A percentile compares a stretch with the other conserved stretches of the same genome.
Evolutionary conservation across 1,139 yeast genomes (phyloP).

Genomic region (Kodamaea derodonti): DNA sequence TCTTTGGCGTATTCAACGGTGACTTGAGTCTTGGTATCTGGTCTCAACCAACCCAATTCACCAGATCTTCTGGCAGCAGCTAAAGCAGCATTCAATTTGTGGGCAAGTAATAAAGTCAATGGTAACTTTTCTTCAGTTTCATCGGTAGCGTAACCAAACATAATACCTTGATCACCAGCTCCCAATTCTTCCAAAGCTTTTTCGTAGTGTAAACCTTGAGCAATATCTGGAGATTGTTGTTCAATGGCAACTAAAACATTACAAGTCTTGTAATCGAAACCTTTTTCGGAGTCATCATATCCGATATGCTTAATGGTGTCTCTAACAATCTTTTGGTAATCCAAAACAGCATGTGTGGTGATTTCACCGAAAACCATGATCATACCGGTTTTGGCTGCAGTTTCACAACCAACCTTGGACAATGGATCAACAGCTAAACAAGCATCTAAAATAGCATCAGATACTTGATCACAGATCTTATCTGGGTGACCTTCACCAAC

Average conservation of each 20-base stretch:
- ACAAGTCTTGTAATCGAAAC: slow-evolving; percentile 99
- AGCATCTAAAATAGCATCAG: slow-evolving; percentile 97
- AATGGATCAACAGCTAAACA: slow-evolving; percentile 93
- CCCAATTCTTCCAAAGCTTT: slow-evolving; percentile 96
- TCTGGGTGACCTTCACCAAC: slow-evolving; percentile 99
- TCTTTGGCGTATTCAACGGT: slow-evolving; percentile 94
- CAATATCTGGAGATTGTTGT: slow-evolving; percentile 98
- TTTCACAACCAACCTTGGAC: slow-evolving; percentile 98
- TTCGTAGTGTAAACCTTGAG: slow-evolving; percentile 98
- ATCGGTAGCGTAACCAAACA: slow-evolving; percentile 99
- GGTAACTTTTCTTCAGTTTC: slow-evolving; percentile 98
- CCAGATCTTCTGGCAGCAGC: slow-evolving; percentile 98
- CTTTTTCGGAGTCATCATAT: slow-evolving; percentile 92
- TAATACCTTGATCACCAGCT: slow-evolving; percentile 99
- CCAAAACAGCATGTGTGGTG: slow-evolving; percentile 92
- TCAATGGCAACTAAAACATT: slow-evolving; percentile 98
- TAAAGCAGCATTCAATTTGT: slow-evolving; percentile 93
- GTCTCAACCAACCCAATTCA: slow-evolving; percentile 92
- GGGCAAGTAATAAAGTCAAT: slow-evolving; percentile 89
- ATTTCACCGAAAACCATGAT: slow-evolving; percentile 99
- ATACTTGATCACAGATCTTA: slow-evolving; percentile 98
- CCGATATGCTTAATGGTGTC: slow-evolving; percentile 99
- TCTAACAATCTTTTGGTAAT: slow-evolving; percentile 95
- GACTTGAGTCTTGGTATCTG: slow-evolving; percentile 99
- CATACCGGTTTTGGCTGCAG: slow-evolving; percentile 99